Evolutionary conservation across 1,284 basidiomycete genomes (phyloP), one percentile per base, ranked within the genome.

Genomic region (Lentinula novae-zelandiae): DNA sequence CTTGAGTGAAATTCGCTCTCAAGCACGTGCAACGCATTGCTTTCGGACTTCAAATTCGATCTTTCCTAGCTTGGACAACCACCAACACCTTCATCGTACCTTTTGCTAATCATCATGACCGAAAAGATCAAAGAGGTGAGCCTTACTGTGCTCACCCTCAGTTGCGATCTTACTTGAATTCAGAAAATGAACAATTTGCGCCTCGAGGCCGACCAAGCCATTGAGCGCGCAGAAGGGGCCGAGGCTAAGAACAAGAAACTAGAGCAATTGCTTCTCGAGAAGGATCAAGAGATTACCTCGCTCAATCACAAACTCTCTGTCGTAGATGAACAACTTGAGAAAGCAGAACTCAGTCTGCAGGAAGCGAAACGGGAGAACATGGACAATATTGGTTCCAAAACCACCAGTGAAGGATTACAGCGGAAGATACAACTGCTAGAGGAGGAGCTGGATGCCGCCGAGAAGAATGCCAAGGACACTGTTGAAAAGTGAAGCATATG

Each of bases 381-480:
- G 56, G 94, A 93, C 63, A 86, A 88, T 62, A 93, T 95, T 70
- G 74, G 78, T 39, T 87, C 86, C 72, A 89, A 86, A 76, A 82
- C 83, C 52, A 87, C 86, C 44, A 92, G 84, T 64, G 96, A 98
- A 68, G 83, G 79, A 60, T 81, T 98, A 58, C 72, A 74, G 60
- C 82, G 96, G 69, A 99, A 99, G 83, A 86, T 98, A 34, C 87
- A 92, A 69, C 79, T 98, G 20, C 81, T 99, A 38, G 97, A 99
- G 77, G 92, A 95, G 71, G 96, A 99, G 77, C 84, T 99, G 20
- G 97, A 99, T 72, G 84, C 86, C 58, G 90, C 96, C 22, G 97
- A 99, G 82, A 96, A 95, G 87, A 96, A 96, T 73, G 81, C 95
- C 66, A 96, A 96, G 78, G 96, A 99, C 72, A 95, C 94, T 1